A percentile compares a stretch with the other conserved stretches of the same genome.
phyloP scores from a whole-genome alignment of 2,329 filamentous ascomycete genomes.

The Aspergillus sp. region DNA sequence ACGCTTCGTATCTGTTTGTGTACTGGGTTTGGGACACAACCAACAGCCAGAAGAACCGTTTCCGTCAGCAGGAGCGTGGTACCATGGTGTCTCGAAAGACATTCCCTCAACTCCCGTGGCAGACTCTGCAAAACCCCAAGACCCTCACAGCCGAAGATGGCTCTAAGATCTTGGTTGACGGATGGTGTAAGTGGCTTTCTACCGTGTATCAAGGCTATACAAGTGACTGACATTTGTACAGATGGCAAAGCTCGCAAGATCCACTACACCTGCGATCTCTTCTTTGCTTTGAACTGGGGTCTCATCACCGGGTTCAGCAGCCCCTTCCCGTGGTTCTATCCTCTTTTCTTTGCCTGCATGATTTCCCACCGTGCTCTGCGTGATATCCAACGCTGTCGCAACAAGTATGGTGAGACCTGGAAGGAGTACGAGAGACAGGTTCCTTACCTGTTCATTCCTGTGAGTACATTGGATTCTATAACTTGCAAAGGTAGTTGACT shows the following conservation, averaged over 20 bases:
- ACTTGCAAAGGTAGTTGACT: constrained; percentile 1
- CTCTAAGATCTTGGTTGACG: constrained; percentile 74
- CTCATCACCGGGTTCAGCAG: constrained; percentile 75
- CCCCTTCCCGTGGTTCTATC: constrained; percentile 88
- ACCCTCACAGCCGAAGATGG: constrained; percentile 68
- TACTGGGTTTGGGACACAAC: constrained; percentile 92
- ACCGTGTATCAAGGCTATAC: neutral
- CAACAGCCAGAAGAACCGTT: constrained; percentile 92
- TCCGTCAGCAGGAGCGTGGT: constrained; percentile 74
- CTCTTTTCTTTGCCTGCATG: constrained; percentile 74
- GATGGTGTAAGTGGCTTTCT: constrained; percentile 63
- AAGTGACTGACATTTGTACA: constrained; percentile 21
- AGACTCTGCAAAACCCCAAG: constrained; percentile 73
- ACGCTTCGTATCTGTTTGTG: constrained; percentile 68
- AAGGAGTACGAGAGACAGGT: constrained; percentile 73
- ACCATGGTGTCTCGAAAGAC: constrained; percentile 65
- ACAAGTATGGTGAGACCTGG: constrained; percentile 81
- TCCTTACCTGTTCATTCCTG: constrained; percentile 80
- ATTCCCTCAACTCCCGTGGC: constrained; percentile 90
- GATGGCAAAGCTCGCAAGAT: constrained; percentile 71
- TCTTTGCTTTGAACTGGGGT: constrained; percentile 73
- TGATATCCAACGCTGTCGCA: constrained; percentile 70
- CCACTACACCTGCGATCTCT: constrained; percentile 76
- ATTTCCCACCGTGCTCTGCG: constrained; percentile 72
- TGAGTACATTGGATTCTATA: constrained; percentile 25